Evolutionary conservation across 2,329 filamentous ascomycete genomes (phyloP).

Genomic region (Aspergillus pseudotamarii): DNA sequence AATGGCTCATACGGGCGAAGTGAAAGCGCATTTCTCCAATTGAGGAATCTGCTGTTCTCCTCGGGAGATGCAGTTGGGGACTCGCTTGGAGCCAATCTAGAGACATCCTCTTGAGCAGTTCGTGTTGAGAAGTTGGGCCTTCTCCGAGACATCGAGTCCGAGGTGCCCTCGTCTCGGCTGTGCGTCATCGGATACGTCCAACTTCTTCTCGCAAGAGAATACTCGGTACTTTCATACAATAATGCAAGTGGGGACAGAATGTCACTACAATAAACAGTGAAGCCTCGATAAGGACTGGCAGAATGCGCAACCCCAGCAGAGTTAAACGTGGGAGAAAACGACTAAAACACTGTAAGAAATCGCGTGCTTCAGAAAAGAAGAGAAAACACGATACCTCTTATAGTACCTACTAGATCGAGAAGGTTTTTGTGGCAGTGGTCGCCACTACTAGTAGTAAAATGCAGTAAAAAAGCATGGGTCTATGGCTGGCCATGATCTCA

Average conservation of each 20-base stretch:
- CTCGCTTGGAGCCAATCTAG: constrained; percentile 38
- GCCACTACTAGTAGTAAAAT: background rate
- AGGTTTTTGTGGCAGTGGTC: background rate
- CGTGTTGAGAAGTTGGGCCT: constrained; percentile 44
- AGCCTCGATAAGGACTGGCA: background rate
- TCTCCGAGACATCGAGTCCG: constrained; percentile 35
- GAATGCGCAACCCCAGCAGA: background rate
- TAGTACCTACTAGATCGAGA: background rate
- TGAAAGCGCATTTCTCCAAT: constrained; percentile 24
- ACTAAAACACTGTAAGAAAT: background rate
- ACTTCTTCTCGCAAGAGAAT: constrained; percentile 7
- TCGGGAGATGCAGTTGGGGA: constrained; percentile 23
- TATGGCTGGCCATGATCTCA: constrained; percentile 25
- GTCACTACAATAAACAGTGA: background rate
- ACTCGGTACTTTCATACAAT: constrained; percentile 5
- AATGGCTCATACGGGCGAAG: constrained; percentile 29
- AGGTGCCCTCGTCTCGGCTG: constrained; percentile 21
- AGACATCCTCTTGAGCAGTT: constrained; percentile 41
- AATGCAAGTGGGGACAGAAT: background rate
- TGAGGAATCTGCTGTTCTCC: constrained; percentile 27
- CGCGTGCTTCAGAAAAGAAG: background rate
- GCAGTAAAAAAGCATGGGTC: constrained; percentile 2
- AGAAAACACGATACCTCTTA: background rate
- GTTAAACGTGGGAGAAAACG: background rate
- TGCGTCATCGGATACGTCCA: constrained; percentile 26